phyloP scores from a whole-genome alignment of 768 basidiomycete genomes.

The Calocybe indica region DNA sequence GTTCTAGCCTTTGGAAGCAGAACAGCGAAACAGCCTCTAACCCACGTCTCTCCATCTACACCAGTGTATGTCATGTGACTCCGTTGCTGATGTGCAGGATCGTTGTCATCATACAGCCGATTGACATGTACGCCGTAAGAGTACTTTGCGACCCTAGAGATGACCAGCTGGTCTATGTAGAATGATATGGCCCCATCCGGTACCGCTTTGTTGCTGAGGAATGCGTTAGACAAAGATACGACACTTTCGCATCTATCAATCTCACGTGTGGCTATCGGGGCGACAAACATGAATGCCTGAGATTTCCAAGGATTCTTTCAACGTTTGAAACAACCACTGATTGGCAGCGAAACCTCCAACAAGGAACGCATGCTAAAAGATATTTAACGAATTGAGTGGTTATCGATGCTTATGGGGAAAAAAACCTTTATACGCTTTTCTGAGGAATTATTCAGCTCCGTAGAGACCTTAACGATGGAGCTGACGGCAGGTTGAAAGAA shows the following conservation, averaged over 20 bases:
- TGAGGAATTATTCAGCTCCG: not conserved
- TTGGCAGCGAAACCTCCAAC: constrained; percentile 42
- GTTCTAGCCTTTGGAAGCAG: not conserved
- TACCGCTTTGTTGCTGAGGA: constrained; percentile 1
- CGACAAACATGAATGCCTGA: not conserved
- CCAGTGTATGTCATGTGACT: not conserved
- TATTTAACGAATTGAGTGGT: not conserved
- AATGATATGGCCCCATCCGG: constrained; percentile 15
- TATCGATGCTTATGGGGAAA: not conserved
- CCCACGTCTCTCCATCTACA: not conserved
- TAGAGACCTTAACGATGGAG: not conserved
- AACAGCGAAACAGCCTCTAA: not conserved
- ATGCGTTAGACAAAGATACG: not conserved
- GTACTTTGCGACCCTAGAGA: constrained; percentile 8
- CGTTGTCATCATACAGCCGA: not conserved
- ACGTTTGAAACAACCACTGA: constrained; percentile 30
- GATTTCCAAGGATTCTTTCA: constrained; percentile 21
- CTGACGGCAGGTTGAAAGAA: constrained; percentile 1
- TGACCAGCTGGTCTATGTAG: constrained; percentile 12
- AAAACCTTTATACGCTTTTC: not conserved
- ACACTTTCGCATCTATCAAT: not conserved
- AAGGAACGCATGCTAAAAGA: constrained; percentile 14
- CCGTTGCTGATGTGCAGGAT: not conserved
- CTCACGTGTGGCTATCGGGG: not conserved
- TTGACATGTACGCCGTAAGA: constrained; percentile 8